Base-by-base conservation (phyloP, 2,329 filamentous ascomycete genomes). In the Tolypocladium sp. region DNA sequence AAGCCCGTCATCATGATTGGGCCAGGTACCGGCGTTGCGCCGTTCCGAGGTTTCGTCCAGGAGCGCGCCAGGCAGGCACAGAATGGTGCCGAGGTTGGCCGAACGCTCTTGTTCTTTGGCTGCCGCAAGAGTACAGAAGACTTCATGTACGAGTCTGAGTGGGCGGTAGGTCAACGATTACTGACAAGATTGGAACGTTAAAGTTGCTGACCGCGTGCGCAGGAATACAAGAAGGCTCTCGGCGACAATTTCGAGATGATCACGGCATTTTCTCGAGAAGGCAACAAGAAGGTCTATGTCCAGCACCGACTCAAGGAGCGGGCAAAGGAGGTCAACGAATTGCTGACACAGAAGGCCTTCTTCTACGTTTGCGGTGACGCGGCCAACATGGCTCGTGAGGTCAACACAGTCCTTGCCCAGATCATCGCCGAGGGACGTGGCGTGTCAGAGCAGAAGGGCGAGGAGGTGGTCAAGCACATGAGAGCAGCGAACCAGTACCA, bases 301-400 rank as follows among this genome's bases (percentile, higher is more conserved):
- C 94, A 99, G 77, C 92, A 99, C 76, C 84, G 90, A 62, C 82
- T 99, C 61, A 88, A 90, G 76, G 91, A 97, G 74, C 82, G 87
- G 56, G 87, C 90, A 60, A 83, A 90, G 68, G 86, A 96, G 68
- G 82, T 99, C 76, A 93, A 96, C 76, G 87, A 93, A 64, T 84
- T 99, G 1, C 81, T 99, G 12, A 81, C 89, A 65, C 81, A 92
- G 74, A 90, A 92, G 73, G 94, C 91, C 6, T 97, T 94, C 76
- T 92, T 99, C 74, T 99, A 99, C 73, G 93, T 99, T 60, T 99
- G 95, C 69, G 94, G 94, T 77, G 94, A 99, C 71, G 95, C 95
- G 0, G 90, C 94, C 59, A 92, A 96, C 78, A 97, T 97, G 92
- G 92, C 92, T 54, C 87, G 92, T 60, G 92, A 96, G 73, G 92